These are phyloP conservation scores for Hirschioporus abietinus DNA, from an alignment of 768 basidiomycete genomes.

Conservation along the genomic window DNA sequence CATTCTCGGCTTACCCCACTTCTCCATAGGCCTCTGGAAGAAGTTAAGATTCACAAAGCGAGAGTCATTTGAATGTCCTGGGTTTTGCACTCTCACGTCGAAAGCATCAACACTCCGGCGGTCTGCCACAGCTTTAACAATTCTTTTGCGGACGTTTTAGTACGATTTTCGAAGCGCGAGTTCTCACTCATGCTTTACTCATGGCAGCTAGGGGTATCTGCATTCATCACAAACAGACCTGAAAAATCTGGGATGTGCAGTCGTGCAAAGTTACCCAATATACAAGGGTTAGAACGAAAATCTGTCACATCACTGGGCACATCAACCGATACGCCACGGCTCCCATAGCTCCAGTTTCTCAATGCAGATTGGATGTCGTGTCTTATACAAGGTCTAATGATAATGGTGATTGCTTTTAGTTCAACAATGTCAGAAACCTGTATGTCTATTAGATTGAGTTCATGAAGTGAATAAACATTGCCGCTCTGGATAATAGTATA, in stretches of 20 bases:
- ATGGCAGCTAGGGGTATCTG: not conserved
- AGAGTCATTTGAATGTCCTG: constrained; percentile 24
- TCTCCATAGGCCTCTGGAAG: constrained; percentile 52
- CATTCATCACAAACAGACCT: not conserved
- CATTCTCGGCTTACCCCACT: constrained; percentile 6
- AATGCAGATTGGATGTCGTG: not conserved
- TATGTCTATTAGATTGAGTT: not conserved
- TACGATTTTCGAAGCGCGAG: not conserved
- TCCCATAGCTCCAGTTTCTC: too few species aligned
- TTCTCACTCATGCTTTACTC: not conserved
- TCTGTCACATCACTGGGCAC: not conserved
- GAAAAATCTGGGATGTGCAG: not conserved
- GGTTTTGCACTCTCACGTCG: not conserved
- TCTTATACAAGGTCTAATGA: not conserved
- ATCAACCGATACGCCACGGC: not conserved
- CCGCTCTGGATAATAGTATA: not conserved
- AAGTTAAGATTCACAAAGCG: constrained; percentile 87
- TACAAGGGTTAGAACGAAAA: not conserved
- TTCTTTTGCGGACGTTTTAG: constrained; percentile 1
- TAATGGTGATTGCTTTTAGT: not conserved
- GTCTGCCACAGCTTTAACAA: not conserved
- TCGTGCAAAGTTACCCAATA: not conserved
- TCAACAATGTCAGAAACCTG: not conserved
- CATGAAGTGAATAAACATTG: not conserved
- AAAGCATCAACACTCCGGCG: not conserved